Evolutionary conservation across 2,329 filamentous ascomycete genomes (phyloP), one percentile per base, ranked within the genome.

Genomic region (Arthroderma sp.): DNA sequence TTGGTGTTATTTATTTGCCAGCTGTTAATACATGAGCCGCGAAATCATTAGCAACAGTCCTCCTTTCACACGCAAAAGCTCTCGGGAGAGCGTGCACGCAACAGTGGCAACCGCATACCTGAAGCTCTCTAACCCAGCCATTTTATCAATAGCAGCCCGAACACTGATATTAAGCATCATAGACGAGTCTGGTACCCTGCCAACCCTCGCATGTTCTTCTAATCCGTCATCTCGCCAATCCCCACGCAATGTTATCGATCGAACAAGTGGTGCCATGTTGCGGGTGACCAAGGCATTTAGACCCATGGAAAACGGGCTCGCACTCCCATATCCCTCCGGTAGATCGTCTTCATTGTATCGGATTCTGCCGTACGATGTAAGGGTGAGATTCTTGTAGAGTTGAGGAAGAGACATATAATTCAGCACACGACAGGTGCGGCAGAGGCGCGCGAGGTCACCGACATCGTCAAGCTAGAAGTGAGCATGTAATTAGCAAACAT

Each of bases 321-420:
- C 81, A 56, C 77, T 76, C n/a, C 81, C 81, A 66, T 79, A 81
- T 9, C 81, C 82, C 65, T 83, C 80, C 0, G 81, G 79, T 43
- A 76, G 66, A 54, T 81, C 80, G 63, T 79, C 74, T 17, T 33
- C 38, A 60, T 76, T 71, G 65, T 82, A 83, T 54, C 81, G 78
- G 28, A 83, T 80, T 39, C 78, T 76, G 54, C 77, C 71, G 66
- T 84, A 82, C 6, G 80, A 81, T 56, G 74, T 78, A 35, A 85
- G 70, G 4, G 74, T 77, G 56, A 84, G 76, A 35, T 71, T 68
- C 65, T 76, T 74, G 68, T 84, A 85, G 41, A 85, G 76, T 58
- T 79, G 79, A 19, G 82, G 81, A 2, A 84, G 71, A 35, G 79
- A 75, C 80, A 85, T 83, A 70, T 84, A 85, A 63, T 83, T 81